phyloP scores from a whole-genome alignment of 768 basidiomycete genomes.

The Galerina marginata region DNA sequence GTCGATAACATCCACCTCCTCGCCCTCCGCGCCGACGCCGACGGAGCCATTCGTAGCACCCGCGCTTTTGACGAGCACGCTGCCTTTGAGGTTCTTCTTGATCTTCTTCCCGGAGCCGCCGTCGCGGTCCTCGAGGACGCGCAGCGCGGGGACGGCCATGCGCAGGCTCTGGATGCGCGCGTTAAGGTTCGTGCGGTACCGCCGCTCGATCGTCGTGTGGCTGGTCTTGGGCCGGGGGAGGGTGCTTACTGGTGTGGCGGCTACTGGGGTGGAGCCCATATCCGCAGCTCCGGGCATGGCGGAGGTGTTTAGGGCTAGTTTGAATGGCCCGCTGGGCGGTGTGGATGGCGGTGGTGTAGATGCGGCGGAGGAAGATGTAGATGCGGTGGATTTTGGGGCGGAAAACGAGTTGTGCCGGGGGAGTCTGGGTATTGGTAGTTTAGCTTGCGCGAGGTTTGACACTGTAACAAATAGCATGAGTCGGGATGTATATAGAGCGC shows the following conservation, averaged over 20 bases:
- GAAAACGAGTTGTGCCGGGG: slow-evolving; percentile 32
- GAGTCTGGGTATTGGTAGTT: slow-evolving; percentile 46
- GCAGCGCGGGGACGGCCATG: slow-evolving; percentile 82
- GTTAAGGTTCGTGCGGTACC: slow-evolving; percentile 89
- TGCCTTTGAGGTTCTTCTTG: slow-evolving; percentile 51
- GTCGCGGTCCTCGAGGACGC: slow-evolving; percentile 71
- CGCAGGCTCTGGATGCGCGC: slow-evolving; percentile 83
- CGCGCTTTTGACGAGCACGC: slow-evolving; percentile 40
- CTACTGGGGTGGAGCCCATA: neutral
- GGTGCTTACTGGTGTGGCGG: slow-evolving; percentile 13
- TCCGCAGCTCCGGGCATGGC: slow-evolving; percentile 3
- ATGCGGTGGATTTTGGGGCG: slow-evolving; percentile 28
- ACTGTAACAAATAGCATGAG: slow-evolving; percentile 5
- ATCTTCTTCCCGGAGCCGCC: slow-evolving; percentile 50
- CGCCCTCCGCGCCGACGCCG: slow-evolving; percentile 28
- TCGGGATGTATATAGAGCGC: neutral
- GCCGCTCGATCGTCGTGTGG: slow-evolving; percentile 88
- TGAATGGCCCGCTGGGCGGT: slow-evolving; percentile 34
- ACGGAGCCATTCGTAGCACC: slow-evolving; percentile 12
- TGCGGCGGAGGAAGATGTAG: slow-evolving; percentile 50
- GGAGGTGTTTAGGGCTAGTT: slow-evolving; percentile 22
- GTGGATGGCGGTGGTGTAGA: slow-evolving; percentile 48
- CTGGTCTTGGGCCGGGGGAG: slow-evolving; percentile 75
- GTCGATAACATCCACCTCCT: slow-evolving; percentile 68
- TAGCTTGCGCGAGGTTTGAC: slow-evolving; percentile 31